Evolutionary conservation across 164 flowering plant species (phyloP).

Genomic region (Vitis amurensis): DNA sequence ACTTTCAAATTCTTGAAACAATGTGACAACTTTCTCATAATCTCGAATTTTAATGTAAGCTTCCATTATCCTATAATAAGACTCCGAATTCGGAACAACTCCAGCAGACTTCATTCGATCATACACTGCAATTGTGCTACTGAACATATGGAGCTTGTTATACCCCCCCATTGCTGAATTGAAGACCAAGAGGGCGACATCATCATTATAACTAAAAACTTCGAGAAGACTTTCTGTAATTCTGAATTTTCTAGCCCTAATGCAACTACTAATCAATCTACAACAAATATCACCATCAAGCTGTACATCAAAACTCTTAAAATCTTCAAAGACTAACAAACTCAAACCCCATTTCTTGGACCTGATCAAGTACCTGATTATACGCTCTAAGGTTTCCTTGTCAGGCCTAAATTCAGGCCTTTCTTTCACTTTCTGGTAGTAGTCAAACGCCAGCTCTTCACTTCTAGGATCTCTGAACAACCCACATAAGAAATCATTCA

Average conservation of each 20-base stretch:
- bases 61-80: conserved; percentile 60
- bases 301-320: conserved; percentile 34
- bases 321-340: conserved; percentile 40
- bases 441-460: conserved; percentile 39
- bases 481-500: conserved; percentile 34
- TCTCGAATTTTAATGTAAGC: conserved; percentile 50
- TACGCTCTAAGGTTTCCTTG: conserved; percentile 33
- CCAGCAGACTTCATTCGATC: conserved; percentile 42
- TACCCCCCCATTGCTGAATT: conserved; percentile 67
- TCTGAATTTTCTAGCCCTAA: conserved; percentile 62
- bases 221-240: conserved; percentile 41
- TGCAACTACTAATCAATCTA: conserved; percentile 50
- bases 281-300: conserved; percentile 54
- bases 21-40: conserved; percentile 34
- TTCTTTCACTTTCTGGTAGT: conserved; percentile 55
- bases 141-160: conserved; percentile 76
- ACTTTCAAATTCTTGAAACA: conserved; percentile 51
- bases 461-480: conserved; percentile 45
- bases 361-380: conserved; percentile 53
- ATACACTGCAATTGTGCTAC: conserved; percentile 44
- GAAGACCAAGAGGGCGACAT: conserved; percentile 39
- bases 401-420: conserved; percentile 48
- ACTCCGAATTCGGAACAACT: conserved; percentile 34
- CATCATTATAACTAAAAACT: conserved; percentile 28
- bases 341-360: conserved; percentile 58